Conservation (phyloP, 805 yeast species). For the Lipomyces kockii region DNA sequence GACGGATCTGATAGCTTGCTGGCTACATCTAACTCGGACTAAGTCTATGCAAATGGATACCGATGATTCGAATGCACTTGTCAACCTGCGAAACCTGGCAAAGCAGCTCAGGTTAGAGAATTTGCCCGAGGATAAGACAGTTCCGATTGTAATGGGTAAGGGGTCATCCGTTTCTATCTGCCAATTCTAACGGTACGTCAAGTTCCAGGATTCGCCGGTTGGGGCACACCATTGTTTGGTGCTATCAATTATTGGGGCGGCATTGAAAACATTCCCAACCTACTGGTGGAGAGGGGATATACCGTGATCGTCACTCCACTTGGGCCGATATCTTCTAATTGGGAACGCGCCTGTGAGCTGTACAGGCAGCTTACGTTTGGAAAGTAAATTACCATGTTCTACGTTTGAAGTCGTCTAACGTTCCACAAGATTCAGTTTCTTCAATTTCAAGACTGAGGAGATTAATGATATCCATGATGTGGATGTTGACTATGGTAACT, state of each 20-base stretch:
- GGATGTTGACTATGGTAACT: neutral
- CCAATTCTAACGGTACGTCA: neutral
- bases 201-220: slow-evolving; percentile 1
- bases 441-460: neutral
- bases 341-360: slow-evolving; percentile 8
- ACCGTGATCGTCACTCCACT: slow-evolving; percentile 2
- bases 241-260: slow-evolving; percentile 3
- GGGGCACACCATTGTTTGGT: neutral
- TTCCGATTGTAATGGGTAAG: slow-evolving; percentile 3
- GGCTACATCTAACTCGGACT: too few relatives aligned
- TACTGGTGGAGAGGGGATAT: slow-evolving; percentile 1
- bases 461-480: neutral
- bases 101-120: neutral
- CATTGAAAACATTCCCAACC: neutral
- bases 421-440: neutral
- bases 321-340: neutral
- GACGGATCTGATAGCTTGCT: too few relatives aligned
- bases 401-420: neutral
- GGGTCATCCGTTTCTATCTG: neutral
- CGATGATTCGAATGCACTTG: neutral
- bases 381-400: neutral
- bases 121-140: neutral
- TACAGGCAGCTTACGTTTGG: slow-evolving; percentile 1
- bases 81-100: slow-evolving; percentile 1
- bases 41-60: neutral